phyloP scores from a whole-genome alignment of 805 yeast species.

The Wickerhamomyces kurtzmanii region DNA sequence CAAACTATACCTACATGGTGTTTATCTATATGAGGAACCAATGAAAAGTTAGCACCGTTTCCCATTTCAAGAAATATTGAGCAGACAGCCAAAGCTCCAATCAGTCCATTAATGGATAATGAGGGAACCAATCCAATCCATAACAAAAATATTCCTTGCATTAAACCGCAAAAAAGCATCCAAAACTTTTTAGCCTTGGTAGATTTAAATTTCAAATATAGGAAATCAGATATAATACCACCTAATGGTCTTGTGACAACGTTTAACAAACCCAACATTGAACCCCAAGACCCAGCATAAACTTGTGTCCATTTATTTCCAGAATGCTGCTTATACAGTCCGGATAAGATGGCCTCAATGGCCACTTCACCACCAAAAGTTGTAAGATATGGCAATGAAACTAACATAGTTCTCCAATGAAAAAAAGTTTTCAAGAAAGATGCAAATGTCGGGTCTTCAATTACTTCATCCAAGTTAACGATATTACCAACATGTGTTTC shows the following conservation, averaged over 20 bases:
- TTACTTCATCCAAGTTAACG: conserved; percentile 14
- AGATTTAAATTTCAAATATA: conserved; percentile 18
- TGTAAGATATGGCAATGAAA: conserved; percentile 15
- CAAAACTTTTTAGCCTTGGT: conserved; percentile 23
- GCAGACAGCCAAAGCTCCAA: conserved; percentile 20
- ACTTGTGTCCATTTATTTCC: conserved; percentile 11
- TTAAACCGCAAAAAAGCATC: conserved; percentile 18
- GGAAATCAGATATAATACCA: conserved; percentile 18
- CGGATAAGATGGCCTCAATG: conserved; percentile 17
- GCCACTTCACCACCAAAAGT: conserved; percentile 23
- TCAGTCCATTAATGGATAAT: conserved; percentile 18
- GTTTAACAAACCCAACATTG: conserved; percentile 21
- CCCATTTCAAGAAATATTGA: conserved; percentile 26
- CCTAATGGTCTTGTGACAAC: conserved; percentile 21
- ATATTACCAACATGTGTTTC: conserved; percentile 10
- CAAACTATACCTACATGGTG: conserved; percentile 25
- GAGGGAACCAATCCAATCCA: conserved; percentile 23
- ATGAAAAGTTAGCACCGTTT: conserved; percentile 26
- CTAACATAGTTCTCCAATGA: conserved; percentile 19
- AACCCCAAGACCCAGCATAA: conserved; percentile 20
- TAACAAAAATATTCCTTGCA: conserved; percentile 22
- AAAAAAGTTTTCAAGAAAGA: conserved; percentile 10
- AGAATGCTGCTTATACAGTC: conserved; percentile 12
- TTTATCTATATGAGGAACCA: conserved; percentile 24
- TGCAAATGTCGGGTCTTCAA: conserved; percentile 14